A percentile compares a stretch with the other conserved stretches of the same genome.
phyloP scores from a whole-genome alignment of 805 yeast genomes.

The Wickerhamomyces sydowiorum region DNA sequence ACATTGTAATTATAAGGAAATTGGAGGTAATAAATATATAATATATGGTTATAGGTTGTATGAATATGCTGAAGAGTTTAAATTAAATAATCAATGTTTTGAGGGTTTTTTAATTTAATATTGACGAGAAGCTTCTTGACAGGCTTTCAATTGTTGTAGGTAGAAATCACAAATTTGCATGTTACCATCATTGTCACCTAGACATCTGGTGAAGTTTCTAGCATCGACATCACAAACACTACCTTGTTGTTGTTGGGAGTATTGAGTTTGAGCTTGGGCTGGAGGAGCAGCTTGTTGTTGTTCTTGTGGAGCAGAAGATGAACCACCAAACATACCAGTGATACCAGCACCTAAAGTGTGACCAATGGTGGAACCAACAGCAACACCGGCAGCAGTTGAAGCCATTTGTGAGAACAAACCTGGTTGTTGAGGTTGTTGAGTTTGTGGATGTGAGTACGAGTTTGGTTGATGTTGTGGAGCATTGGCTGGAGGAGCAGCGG shows the following conservation, averaged over 20 bases:
- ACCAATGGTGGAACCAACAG: slow-evolving; percentile 96
- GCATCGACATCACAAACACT: slow-evolving; percentile 88
- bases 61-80: not conserved
- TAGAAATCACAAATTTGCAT: slow-evolving; percentile 96
- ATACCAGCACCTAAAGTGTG: slow-evolving; percentile 96
- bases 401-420: slow-evolving; percentile 98
- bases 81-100: not conserved
- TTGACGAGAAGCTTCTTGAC: slow-evolving; percentile 88
- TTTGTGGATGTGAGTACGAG: slow-evolving; percentile 46
- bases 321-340: slow-evolving; percentile 83
- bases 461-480: slow-evolving; percentile 33
- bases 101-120: slow-evolving; percentile 38
- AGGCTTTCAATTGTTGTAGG: slow-evolving; percentile 94
- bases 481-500: slow-evolving; percentile 61
- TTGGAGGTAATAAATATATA: not conserved
- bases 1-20: too few species aligned
- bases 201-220: slow-evolving; percentile 89
- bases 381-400: slow-evolving; percentile 98
- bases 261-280: slow-evolving; percentile 29
- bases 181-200: slow-evolving; percentile 91
- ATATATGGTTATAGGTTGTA: too few species aligned
- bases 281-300: slow-evolving; percentile 35
- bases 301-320: slow-evolving; percentile 49
- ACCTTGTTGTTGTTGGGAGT: slow-evolving; percentile 34
- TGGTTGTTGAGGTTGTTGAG: slow-evolving; percentile 57